These are phyloP conservation scores for Boletellus dicymbophilus DNA, from an alignment of 1,284 basidiomycete genomes.

Conservation along the genomic window DNA sequence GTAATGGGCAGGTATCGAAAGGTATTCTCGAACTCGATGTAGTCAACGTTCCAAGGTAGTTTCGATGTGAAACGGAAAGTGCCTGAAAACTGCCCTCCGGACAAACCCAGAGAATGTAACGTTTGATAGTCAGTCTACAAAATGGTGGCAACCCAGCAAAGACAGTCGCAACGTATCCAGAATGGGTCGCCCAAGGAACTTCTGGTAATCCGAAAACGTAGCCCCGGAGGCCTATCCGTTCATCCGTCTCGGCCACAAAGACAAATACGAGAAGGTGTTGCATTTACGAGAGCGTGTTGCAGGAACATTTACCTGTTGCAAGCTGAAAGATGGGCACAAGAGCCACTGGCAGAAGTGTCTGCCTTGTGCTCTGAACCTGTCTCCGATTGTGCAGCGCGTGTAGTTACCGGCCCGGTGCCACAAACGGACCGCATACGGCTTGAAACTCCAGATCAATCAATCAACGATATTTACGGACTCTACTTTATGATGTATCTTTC, in stretches of 20 bases:
- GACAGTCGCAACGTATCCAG: too few species aligned
- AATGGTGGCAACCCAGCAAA: neutral
- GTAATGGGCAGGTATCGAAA: too few species aligned
- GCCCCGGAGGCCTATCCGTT: too few species aligned
- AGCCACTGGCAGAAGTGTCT: neutral
- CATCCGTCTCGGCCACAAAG: neutral
- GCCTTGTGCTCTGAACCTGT: neutral
- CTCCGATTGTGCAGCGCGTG: too few species aligned
- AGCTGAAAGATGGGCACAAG: neutral
- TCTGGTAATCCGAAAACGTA: too few species aligned
- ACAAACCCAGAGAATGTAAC: neutral
- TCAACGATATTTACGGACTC: neutral
- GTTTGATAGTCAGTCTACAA: neutral
- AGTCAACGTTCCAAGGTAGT: neutral
- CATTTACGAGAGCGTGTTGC: neutral
- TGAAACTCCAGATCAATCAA: neutral
- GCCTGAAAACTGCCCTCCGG: neutral
- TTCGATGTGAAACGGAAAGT: neutral
- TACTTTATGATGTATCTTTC: neutral
- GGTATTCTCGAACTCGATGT: too few species aligned
- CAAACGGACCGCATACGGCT: neutral
- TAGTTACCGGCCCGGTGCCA: constrained; percentile 6
- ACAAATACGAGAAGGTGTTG: neutral
- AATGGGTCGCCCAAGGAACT: too few species aligned
- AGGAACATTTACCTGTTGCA: neutral